phyloP scores from a whole-genome alignment of 768 basidiomycete genomes.

The Dioszegia crocea region DNA sequence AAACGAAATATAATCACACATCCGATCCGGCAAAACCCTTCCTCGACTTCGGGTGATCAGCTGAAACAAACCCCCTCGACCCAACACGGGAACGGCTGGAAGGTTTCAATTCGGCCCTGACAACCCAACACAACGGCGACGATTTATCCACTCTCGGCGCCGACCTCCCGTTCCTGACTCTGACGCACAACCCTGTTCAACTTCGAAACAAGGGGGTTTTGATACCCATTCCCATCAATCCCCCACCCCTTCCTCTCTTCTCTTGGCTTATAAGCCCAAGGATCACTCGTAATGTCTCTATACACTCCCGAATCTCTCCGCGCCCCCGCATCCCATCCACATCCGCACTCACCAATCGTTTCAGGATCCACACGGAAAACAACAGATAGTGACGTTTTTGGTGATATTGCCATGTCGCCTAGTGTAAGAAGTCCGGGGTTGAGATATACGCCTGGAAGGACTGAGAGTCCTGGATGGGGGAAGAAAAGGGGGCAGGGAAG shows the following conservation, averaged over 20 bases:
- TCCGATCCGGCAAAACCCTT: too few relatives aligned
- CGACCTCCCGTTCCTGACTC: too few relatives aligned
- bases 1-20: too few relatives aligned
- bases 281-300: not conserved
- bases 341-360: not conserved
- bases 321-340: not conserved
- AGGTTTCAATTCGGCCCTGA: too few relatives aligned
- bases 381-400: conserved; percentile 28
- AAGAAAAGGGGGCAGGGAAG: not conserved
- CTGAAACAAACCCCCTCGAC: too few relatives aligned
- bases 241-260: not conserved
- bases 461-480: conserved; percentile 23
- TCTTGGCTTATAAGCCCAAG: not conserved
- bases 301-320: conserved; percentile 5
- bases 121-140: too few relatives aligned
- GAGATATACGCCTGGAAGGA: conserved; percentile 11
- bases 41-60: too few relatives aligned
- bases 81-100: too few relatives aligned
- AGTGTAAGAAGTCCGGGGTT: not conserved
- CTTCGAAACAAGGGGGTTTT: too few relatives aligned
- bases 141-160: too few relatives aligned
- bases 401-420: conserved; percentile 25
- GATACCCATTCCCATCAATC: not conserved
- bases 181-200: too few relatives aligned
- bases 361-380: not conserved